Base-by-base conservation (phyloP, 2,329 filamentous ascomycete species). In the Sarocladium strictum region DNA sequence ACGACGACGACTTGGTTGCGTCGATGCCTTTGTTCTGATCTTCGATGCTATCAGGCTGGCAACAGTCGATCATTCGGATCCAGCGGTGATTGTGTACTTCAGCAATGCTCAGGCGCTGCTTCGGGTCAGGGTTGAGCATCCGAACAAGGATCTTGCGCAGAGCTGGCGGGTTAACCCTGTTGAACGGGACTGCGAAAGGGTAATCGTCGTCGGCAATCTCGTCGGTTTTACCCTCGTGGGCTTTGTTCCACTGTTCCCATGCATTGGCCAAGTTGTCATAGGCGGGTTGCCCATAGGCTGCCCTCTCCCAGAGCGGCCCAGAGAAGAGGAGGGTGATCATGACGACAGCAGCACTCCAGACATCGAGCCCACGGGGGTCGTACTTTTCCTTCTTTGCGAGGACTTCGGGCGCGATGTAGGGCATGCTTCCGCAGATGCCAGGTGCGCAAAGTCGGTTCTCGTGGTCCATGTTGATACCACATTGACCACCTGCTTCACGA, bases 371-470 rank as follows among this genome's bases (percentile, higher is more conserved):
- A 45, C 90, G 84, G 1, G 91, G 86, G 65, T 96, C 91, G 62
- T 80, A 84, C 53, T 76, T 69, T 63, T 72, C 69, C 58, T 83
- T 76, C 74, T 89, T 89, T 45, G 77, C 78, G 33, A 94, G 74
- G 4, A 96, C 89, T 67, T 96, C 90, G 1, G 91, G 91, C 0
- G 90, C 89, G 62, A 94, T 91, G 67, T 96, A 96, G 1, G 90
- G 90, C 62, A 87, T 77, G 64, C 88, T 93, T 58, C 90, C 90
- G 67, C 90, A 93, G 60, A 95, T 87, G 19, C 89, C 90, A 3
- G 90, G 89, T 41, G 80, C 75, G 67, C 89, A 94, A 32, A 86
- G 76, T 37, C 88, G 84, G 9, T 90, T 68, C 4, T 86, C 83
- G 29, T 55, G 21, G 26, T 78, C 79, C 82, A 92, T 90, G 60